These are phyloP conservation scores for Filobasidium floriforme DNA, from an alignment of 768 basidiomycete genomes.

Conservation along the genomic window DNA sequence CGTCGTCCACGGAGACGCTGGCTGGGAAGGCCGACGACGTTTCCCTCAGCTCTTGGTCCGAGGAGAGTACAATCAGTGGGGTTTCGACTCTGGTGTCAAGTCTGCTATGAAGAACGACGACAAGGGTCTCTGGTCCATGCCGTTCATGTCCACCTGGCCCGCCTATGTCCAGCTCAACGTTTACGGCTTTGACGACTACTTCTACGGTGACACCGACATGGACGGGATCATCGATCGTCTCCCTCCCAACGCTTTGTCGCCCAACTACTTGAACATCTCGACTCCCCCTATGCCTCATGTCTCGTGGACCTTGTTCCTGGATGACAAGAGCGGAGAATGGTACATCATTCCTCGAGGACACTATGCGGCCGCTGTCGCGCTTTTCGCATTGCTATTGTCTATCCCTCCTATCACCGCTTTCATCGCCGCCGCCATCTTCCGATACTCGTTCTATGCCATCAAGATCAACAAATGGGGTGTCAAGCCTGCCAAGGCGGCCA, in stretches of 20 bases:
- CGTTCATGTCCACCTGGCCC: slow-evolving; percentile 84
- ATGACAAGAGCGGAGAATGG: slow-evolving; percentile 73
- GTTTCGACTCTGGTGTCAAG: slow-evolving; percentile 72
- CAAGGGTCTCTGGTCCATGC: slow-evolving; percentile 22
- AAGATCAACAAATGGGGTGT: slow-evolving; percentile 87
- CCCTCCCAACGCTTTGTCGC: slow-evolving; percentile 67
- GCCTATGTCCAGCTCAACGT: slow-evolving; percentile 83
- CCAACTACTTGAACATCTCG: slow-evolving; percentile 86
- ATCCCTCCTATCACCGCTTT: slow-evolving; percentile 80
- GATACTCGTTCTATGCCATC: slow-evolving; percentile 95
- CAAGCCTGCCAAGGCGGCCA: slow-evolving; percentile 53
- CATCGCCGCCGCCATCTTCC: slow-evolving; percentile 75
- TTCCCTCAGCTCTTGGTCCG: slow-evolving; percentile 80
- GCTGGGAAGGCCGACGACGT: slow-evolving; percentile 59
- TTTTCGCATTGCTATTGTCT: slow-evolving; percentile 71
- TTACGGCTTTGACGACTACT: slow-evolving; percentile 83
- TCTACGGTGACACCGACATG: slow-evolving; percentile 80
- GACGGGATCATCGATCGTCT: slow-evolving; percentile 85
- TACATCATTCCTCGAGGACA: slow-evolving; percentile 71
- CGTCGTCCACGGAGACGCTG: slow-evolving; percentile 69
- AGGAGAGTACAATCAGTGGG: slow-evolving; percentile 86
- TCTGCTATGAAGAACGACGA: slow-evolving; percentile 54
- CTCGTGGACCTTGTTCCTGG: slow-evolving; percentile 73
- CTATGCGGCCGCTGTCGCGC: slow-evolving; percentile 70
- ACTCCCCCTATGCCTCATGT: slow-evolving; percentile 80